Conservation (phyloP, 352 stramenopile species). For the Thraustotheca clavata region DNA sequence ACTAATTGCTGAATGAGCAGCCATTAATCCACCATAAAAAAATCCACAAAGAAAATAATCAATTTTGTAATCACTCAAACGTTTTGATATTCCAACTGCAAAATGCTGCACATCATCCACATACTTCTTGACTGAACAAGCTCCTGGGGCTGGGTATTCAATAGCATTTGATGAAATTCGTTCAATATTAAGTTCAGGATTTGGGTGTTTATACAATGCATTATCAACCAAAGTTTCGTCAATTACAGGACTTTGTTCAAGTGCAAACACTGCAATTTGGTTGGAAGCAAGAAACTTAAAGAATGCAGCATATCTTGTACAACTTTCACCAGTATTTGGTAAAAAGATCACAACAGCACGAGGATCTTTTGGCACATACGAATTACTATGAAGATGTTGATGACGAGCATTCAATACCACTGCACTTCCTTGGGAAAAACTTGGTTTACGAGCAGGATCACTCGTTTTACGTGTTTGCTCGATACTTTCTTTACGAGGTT, state of each 20-base stretch:
- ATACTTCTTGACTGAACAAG: constrained; percentile 5
- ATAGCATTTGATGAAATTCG: neutral
- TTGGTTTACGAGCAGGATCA: neutral
- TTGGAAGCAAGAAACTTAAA: constrained; percentile 5
- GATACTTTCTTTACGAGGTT: too few relatives aligned
- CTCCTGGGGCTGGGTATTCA: neutral
- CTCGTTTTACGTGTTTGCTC: neutral
- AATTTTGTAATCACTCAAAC: neutral
- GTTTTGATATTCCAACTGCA: neutral
- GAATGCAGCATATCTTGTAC: neutral
- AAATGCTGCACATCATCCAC: constrained; percentile 21
- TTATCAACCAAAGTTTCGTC: neutral
- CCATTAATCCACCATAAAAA: constrained; percentile 17
- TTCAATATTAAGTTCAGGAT: constrained; percentile 16
- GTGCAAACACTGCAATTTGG: constrained; percentile 17
- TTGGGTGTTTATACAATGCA: constrained; percentile 19
- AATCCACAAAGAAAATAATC: constrained; percentile 19
- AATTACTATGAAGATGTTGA: constrained; percentile 15
- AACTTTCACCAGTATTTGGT: constrained; percentile 12
- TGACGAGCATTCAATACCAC: constrained; percentile 15
- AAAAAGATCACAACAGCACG: constrained; percentile 14
- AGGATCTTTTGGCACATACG: constrained; percentile 15
- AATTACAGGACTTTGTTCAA: constrained; percentile 14
- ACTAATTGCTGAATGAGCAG: constrained; percentile 8
- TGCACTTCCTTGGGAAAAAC: constrained; percentile 7